Conservation (phyloP, 345 rosid genomes). For the Eucalyptus shirleyi region DNA sequence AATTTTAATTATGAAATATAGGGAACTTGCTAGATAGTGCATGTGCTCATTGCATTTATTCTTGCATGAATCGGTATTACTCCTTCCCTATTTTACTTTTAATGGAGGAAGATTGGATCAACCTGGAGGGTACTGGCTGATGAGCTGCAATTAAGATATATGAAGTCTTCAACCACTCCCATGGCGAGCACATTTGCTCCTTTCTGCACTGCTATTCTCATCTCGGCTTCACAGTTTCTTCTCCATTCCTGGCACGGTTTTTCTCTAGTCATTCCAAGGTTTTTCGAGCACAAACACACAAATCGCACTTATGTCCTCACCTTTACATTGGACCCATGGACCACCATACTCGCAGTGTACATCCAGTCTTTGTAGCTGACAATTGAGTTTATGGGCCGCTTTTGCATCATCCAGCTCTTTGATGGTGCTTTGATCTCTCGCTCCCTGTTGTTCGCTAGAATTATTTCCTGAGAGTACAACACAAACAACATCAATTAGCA, state of each 20-base stretch:
- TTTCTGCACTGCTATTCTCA: slow-evolving; percentile 37
- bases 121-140: slow-evolving; percentile 75
- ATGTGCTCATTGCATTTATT: not conserved
- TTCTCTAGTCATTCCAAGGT: not conserved
- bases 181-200: slow-evolving; percentile 38
- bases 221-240: slow-evolving; percentile 41
- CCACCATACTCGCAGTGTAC: slow-evolving; percentile 52
- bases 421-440: slow-evolving; percentile 63
- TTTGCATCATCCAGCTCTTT: slow-evolving; percentile 63
- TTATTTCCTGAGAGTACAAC: slow-evolving; percentile 40
- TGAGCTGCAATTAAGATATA: slow-evolving; percentile 64
- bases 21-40: not conserved
- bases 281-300: not conserved
- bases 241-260: slow-evolving; percentile 61
- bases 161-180: slow-evolving; percentile 84
- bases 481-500: not conserved
- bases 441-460: slow-evolving; percentile 29
- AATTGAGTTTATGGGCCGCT: slow-evolving; percentile 52
- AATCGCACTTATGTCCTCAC: slow-evolving; percentile 10
- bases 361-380: slow-evolving; percentile 71
- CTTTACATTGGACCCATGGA: slow-evolving; percentile 67
- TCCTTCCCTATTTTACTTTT: not conserved
- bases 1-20: not conserved
- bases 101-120: not conserved
- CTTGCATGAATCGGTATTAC: not conserved